phyloP scores from a whole-genome alignment of 805 yeast genomes.

The Candida endomychidarum region DNA sequence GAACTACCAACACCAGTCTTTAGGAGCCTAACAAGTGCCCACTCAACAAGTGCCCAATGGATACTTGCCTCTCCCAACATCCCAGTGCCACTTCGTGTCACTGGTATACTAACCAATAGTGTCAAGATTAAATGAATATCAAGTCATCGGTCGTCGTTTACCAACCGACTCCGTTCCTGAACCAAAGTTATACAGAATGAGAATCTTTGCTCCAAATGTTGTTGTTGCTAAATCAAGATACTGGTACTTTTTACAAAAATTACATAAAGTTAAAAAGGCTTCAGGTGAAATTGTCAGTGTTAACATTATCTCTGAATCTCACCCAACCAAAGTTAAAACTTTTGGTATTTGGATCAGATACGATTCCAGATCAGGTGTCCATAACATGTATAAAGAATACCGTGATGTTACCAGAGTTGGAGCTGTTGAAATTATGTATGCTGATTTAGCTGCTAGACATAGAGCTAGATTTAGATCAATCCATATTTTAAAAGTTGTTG shows the following conservation, averaged over 20 bases:
- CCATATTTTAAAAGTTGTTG: constrained; percentile 99
- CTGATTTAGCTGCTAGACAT: constrained; percentile 99
- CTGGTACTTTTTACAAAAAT: constrained; percentile 99
- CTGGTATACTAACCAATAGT: constrained; percentile 40
- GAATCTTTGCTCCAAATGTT: constrained; percentile 98
- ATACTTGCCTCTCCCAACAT: background rate
- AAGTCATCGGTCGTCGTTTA: constrained; percentile 99
- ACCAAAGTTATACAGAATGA: constrained; percentile 99
- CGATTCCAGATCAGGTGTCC: constrained; percentile 99
- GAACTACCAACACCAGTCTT: no score
- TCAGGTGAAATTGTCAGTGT: constrained; percentile 98
- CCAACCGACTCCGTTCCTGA: constrained; percentile 99
- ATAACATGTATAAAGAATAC: constrained; percentile 99
- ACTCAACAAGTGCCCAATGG: no score
- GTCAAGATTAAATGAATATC: constrained; percentile 99
- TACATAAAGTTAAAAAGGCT: constrained; percentile 99
- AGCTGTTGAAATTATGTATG: constrained; percentile 98
- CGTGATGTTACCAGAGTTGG: constrained; percentile 99
- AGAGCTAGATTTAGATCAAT: constrained; percentile 99
- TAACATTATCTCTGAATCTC: constrained; percentile 87
- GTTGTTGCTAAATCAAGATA: constrained; percentile 99
- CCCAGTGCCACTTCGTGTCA: no score
- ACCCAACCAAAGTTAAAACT: constrained; percentile 99
- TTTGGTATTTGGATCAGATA: constrained; percentile 99
- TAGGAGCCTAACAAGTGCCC: no score